Conservation (phyloP, 2,329 filamentous ascomycete species). For the Stagonosporopsis tanaceti region DNA sequence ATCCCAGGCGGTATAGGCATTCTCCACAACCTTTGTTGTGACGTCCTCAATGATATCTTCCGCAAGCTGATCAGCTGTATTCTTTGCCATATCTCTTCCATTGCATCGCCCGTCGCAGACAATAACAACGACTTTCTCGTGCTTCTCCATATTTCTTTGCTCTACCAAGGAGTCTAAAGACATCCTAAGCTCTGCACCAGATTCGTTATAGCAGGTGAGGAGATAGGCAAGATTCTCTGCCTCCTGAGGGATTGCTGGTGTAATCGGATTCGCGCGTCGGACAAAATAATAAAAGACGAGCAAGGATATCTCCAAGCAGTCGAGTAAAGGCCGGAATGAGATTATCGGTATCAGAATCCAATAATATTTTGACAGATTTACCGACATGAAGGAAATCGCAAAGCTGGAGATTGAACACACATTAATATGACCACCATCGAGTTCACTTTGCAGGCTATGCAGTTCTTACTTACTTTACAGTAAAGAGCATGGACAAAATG, state of each 20-base stretch:
- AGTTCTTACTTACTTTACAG: no score
- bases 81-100: conserved; percentile 58
- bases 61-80: conserved; percentile 57
- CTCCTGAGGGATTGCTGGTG: conserved; percentile 8
- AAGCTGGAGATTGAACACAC: no score
- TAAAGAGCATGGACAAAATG: no score
- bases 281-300: background rate
- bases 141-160: conserved; percentile 54
- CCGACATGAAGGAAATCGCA: no score
- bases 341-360: background rate
- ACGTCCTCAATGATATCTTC: conserved; percentile 57
- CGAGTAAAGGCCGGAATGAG: background rate
- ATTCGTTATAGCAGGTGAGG: conserved; percentile 62
- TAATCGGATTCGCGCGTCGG: background rate
- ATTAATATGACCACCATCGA: no score
- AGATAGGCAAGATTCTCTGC: conserved; percentile 56
- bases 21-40: conserved; percentile 28
- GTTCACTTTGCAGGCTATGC: no score
- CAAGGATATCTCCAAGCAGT: background rate
- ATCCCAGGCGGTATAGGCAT: conserved; percentile 55
- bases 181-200: conserved; percentile 52
- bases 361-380: background rate
- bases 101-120: conserved; percentile 59
- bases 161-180: conserved; percentile 58
- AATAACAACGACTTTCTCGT: conserved; percentile 57